Evolutionary conservation across 1,284 basidiomycete genomes (phyloP).

Genomic region (Pseudozyma sp.): DNA sequence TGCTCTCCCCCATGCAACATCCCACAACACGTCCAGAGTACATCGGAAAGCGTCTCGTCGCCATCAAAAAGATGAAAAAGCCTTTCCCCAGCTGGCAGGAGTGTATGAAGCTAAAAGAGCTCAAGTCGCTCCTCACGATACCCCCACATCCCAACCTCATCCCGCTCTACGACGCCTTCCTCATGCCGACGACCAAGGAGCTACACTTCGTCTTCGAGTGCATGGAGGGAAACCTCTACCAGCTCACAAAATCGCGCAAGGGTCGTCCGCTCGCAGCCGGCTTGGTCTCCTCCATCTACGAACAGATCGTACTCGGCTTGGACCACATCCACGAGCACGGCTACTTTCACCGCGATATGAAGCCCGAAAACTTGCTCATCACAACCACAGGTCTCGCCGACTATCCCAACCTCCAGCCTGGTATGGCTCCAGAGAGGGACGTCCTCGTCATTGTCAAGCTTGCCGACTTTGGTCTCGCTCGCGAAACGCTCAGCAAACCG

Average conservation of each 20-base stretch:
- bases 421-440: slow-evolving; percentile 77
- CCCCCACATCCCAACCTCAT: slow-evolving; percentile 97
- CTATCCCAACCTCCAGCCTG: slow-evolving; percentile 74
- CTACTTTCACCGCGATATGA: slow-evolving; percentile 99
- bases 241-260: slow-evolving; percentile 96
- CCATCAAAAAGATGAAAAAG: slow-evolving; percentile 98
- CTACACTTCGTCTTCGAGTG: slow-evolving; percentile 99
- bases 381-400: slow-evolving; percentile 97
- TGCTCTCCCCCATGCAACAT: slow-evolving; percentile 69
- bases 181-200: slow-evolving; percentile 89
- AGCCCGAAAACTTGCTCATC: slow-evolving; percentile 99
- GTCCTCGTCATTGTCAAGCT: slow-evolving; percentile 97
- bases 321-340: slow-evolving; percentile 91
- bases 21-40: slow-evolving; percentile 86
- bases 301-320: slow-evolving; percentile 89
- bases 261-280: slow-evolving; percentile 93
- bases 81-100: slow-evolving; percentile 97
- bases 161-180: slow-evolving; percentile 97
- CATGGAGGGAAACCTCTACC: slow-evolving; percentile 99
- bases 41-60: slow-evolving; percentile 92
- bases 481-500: slow-evolving; percentile 86
- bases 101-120: slow-evolving; percentile 92
- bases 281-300: slow-evolving; percentile 92
- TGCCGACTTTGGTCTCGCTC: slow-evolving; percentile 96
- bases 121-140: slow-evolving; percentile 94